A percentile compares a stretch with the other conserved stretches of the same genome.
phyloP scores from a whole-genome alignment of 306 rosid species.

The Corylus heterophylla region DNA sequence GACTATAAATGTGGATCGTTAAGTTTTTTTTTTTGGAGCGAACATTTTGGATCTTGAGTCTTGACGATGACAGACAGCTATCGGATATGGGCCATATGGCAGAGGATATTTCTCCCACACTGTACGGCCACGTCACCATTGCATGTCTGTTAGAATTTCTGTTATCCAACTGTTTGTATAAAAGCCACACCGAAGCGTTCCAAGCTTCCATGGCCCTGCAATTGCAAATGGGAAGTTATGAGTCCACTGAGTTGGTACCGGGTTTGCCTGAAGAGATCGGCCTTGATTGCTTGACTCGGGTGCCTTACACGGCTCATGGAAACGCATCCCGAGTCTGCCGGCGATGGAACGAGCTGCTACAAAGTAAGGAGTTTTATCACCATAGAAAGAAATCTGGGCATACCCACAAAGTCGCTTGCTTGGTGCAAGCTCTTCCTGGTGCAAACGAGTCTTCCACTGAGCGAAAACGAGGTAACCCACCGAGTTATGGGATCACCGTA shows the following conservation, averaged over 20 bases:
- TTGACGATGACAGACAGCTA: too few relatives aligned
- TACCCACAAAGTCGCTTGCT: constrained; percentile 30
- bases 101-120: too few relatives aligned
- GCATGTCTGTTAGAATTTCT: neutral
- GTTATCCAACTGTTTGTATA: neutral
- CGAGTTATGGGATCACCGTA: constrained; percentile 28
- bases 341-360: constrained; percentile 40
- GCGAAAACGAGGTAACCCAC: neutral
- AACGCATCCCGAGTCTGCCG: constrained; percentile 36
- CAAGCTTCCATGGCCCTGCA: neutral
- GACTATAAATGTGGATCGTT: too few relatives aligned
- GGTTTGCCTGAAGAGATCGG: constrained; percentile 42
- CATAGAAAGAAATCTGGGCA: constrained; percentile 39
- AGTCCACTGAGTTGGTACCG: constrained; percentile 32
- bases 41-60: too few relatives aligned
- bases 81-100: too few relatives aligned
- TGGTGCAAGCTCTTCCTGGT: constrained; percentile 29
- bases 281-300: constrained; percentile 44
- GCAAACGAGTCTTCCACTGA: neutral
- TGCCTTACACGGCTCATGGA: constrained; percentile 35
- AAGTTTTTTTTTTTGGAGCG: too few relatives aligned
- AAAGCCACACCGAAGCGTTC: neutral
- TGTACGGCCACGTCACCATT: too few relatives aligned
- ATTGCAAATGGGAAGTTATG: constrained; percentile 14
- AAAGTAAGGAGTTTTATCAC: constrained; percentile 24